Evolutionary conservation across 2,329 filamentous ascomycete species (phyloP).

Genomic region (Pyrenophora teres): DNA sequence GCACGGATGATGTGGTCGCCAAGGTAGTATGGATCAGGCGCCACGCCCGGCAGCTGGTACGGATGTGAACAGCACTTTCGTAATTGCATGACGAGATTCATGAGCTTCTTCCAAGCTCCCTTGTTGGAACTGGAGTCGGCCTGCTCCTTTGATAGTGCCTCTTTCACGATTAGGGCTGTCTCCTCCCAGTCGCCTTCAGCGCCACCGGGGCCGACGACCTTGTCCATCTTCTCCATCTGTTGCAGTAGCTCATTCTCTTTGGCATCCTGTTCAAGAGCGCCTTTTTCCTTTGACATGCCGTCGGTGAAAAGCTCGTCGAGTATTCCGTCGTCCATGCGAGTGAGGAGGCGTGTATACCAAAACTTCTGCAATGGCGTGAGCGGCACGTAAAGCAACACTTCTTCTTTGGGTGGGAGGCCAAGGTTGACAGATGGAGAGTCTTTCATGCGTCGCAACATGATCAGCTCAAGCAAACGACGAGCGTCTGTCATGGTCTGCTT

Average conservation of each 20-base stretch:
- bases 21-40: slow-evolving; percentile 53
- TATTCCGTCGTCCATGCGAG: slow-evolving; percentile 57
- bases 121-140: slow-evolving; percentile 37
- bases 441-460: slow-evolving; percentile 66
- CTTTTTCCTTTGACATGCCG: slow-evolving; percentile 52
- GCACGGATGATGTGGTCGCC: slow-evolving; percentile 56
- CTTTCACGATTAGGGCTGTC: slow-evolving; percentile 94
- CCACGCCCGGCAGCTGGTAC: slow-evolving; percentile 55
- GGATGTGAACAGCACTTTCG: slow-evolving; percentile 62
- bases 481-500: slow-evolving; percentile 59
- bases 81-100: slow-evolving; percentile 62
- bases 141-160: slow-evolving; percentile 66
- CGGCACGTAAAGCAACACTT: slow-evolving; percentile 62
- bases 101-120: slow-evolving; percentile 55
- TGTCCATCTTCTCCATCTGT: slow-evolving; percentile 40
- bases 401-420: slow-evolving; percentile 61
- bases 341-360: slow-evolving; percentile 63
- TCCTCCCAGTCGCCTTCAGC: slow-evolving; percentile 55
- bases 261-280: slow-evolving; percentile 45
- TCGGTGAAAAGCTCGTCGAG: slow-evolving; percentile 59
- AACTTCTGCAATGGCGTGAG: slow-evolving; percentile 63
- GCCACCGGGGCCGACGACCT: slow-evolving; percentile 23
- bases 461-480: slow-evolving; percentile 58
- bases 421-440: slow-evolving; percentile 59
- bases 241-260: slow-evolving; percentile 44